Conservation (phyloP, 1,139 yeast genomes). For the Taiozyma sp. region DNA sequence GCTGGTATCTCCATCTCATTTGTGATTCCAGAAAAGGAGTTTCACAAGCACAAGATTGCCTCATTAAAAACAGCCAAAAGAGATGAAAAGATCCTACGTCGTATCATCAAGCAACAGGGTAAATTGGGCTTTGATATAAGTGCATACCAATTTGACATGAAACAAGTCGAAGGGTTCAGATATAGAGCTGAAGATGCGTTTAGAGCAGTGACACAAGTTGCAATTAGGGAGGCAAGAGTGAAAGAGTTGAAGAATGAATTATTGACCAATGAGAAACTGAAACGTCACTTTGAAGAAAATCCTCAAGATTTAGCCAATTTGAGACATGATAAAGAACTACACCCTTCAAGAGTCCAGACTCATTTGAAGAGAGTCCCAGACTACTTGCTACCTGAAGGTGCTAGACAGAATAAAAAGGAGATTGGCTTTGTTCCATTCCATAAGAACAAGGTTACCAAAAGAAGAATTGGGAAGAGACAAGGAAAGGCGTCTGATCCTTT, state of each 20-base stretch:
- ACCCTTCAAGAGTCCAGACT: conserved; percentile 74
- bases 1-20: conserved; percentile 94
- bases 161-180: conserved; percentile 92
- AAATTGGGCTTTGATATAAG: conserved; percentile 65
- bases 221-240: conserved; percentile 90
- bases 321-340: conserved; percentile 88
- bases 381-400: conserved; percentile 79
- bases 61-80: conserved; percentile 62
- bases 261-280: conserved; percentile 81
- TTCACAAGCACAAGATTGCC: conserved; percentile 87
- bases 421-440: conserved; percentile 77
- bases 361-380: conserved; percentile 93
- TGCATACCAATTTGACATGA: conserved; percentile 89
- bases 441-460: conserved; percentile 45
- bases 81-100: conserved; percentile 79
- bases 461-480: conserved; percentile 35
- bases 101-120: conserved; percentile 73
- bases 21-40: conserved; percentile 76
- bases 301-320: conserved; percentile 90
- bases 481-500: conserved; percentile 62
- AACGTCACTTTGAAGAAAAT: conserved; percentile 94
- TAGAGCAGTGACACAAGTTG: conserved; percentile 85
- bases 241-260: conserved; percentile 87
- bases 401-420: conserved; percentile 52
- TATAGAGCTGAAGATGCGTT: conserved; percentile 97